These are phyloP conservation scores for Trichaptum fuscoviolaceum DNA, from an alignment of 768 basidiomycete genomes.

Conservation along the genomic window DNA sequence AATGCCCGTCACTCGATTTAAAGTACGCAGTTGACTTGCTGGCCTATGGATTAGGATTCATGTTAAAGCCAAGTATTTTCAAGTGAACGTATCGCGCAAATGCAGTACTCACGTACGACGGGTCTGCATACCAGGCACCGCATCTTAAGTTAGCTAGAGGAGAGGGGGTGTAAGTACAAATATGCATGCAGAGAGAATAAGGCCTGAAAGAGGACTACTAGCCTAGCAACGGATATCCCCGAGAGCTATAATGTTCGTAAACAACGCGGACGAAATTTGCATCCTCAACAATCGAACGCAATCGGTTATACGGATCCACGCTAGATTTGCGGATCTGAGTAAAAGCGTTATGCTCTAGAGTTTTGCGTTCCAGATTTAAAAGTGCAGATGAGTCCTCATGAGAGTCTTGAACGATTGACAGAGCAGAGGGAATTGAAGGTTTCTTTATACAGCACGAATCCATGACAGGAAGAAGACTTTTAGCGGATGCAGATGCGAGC, in stretches of 20 bases:
- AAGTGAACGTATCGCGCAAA: slow-evolving; percentile 20
- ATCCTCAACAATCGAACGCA: slow-evolving; percentile 84
- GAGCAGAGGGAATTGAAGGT: too few species aligned
- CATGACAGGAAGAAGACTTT: background rate
- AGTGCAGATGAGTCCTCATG: background rate
- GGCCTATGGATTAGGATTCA: slow-evolving; percentile 7
- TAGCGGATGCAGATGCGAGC: too few species aligned
- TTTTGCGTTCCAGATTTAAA: background rate
- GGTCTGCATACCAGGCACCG: slow-evolving; percentile 90
- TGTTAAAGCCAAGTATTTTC: slow-evolving; percentile 6
- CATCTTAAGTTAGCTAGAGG: slow-evolving; percentile 81
- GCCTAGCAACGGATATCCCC: slow-evolving; percentile 53
- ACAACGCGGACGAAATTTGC: slow-evolving; percentile 61
- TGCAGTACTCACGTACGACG: slow-evolving; percentile 43
- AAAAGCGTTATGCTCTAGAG: slow-evolving; percentile 22
- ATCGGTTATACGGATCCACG: slow-evolving; percentile 76
- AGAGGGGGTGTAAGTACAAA: slow-evolving; percentile 2
- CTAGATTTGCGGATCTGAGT: slow-evolving; percentile 61
- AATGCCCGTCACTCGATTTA: slow-evolving; percentile 90
- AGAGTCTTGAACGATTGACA: background rate
- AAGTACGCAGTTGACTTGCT: slow-evolving; percentile 57
- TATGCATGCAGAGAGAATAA: background rate
- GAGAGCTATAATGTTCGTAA: slow-evolving; percentile 39
- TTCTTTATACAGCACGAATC: background rate
- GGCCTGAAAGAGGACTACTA: slow-evolving; percentile 6